Conservation (phyloP, 2,329 filamentous ascomycete species). For the Fusarium abutilonis region DNA sequence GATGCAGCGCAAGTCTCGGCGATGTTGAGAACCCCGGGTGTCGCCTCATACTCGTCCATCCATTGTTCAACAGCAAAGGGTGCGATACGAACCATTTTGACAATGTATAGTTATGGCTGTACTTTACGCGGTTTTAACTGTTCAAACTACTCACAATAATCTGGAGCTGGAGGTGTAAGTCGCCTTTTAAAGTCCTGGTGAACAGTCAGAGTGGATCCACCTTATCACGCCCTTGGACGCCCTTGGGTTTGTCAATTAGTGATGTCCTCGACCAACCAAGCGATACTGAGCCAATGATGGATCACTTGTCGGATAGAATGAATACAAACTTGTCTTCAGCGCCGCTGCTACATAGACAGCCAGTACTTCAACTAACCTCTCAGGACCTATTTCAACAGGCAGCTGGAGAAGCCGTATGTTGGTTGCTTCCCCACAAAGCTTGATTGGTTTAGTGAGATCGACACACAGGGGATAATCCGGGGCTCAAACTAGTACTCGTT, state of each 20-base stretch:
- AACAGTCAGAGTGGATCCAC: neutral
- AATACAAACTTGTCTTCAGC: neutral
- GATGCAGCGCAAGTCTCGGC: conserved; percentile 83
- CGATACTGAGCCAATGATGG: neutral
- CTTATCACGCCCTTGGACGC: conserved; percentile 3
- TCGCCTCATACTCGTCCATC: conserved; percentile 70
- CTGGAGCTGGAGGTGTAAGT: neutral
- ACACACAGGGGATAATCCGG: neutral
- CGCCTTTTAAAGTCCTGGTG: conserved; percentile 3
- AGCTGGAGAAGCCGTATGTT: neutral
- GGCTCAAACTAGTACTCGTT: neutral
- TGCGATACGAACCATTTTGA: conserved; percentile 64
- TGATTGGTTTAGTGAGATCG: neutral
- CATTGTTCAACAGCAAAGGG: conserved; percentile 77
- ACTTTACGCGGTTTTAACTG: neutral
- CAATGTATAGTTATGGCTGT: neutral
- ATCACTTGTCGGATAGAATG: neutral
- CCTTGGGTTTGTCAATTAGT: neutral
- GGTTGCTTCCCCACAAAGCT: conserved; percentile 4
- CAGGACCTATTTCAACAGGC: too few species aligned
- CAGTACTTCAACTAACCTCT: neutral
- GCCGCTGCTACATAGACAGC: neutral
- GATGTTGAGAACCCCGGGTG: conserved; percentile 71
- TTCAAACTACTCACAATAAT: neutral
- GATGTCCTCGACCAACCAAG: neutral